Base-by-base conservation (phyloP, 306 rosid genomes). In the Luffa aegyptiaca region DNA sequence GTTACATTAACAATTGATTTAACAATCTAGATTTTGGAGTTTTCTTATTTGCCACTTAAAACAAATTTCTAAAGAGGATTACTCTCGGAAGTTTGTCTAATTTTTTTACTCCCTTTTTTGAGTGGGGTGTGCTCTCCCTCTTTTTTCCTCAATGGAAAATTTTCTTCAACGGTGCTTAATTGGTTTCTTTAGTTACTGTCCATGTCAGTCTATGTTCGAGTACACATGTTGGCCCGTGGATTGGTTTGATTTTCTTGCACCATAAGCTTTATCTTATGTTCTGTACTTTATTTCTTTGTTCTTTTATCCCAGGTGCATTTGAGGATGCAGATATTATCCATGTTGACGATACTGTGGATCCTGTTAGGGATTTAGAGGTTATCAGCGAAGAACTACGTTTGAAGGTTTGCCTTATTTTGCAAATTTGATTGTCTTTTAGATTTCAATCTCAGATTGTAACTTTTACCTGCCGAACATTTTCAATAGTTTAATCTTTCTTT, bases 291-390 rank as follows among this genome's bases (percentile, higher is more conserved):
- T 36, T 11, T 63, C 5, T 14, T 55, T 55, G 1, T 55, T 52
- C 2, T 55, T 55, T 14, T 62, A 5, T 18, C 64, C 7, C 58
- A 95, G 99, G 99, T 88, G 99, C 97, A 79, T 95, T 95, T 90
- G 99, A 95, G 82, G 99, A 95, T 87, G 87, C 97, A 0, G 99
- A 95, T 76, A 93, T 95, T 84, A 91, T 95, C 78, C 99, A 95
- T 64, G 97, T 95, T 20, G 99, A 95, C 83, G 99, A 95, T 79
- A 17, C 90, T 46, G 91, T 95, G 86, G 99, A 95, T 81, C 99
- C 99, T 73, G 99, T 95, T 82, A 90, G 99, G 84, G 99, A 95
- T 86, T 88, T 95, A 76, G 99, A 95, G 81, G 55, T 86, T 85
- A 95, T 95, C 64, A 84, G 92, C 69, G 97, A 87, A 84, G 99